phyloP scores from a whole-genome alignment of 1,284 basidiomycete species.

The Irpex lacteus region DNA sequence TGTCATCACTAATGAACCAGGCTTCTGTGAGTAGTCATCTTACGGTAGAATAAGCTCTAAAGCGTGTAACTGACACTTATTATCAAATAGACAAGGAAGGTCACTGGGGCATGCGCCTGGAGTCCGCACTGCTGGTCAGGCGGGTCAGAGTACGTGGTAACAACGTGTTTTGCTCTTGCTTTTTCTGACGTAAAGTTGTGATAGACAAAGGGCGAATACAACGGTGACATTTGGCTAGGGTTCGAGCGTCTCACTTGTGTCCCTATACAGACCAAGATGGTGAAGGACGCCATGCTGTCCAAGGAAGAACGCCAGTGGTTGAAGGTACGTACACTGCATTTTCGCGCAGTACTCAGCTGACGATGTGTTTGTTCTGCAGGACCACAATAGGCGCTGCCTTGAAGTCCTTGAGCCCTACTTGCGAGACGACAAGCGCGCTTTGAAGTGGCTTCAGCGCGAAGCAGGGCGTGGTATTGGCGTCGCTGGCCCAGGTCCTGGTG shows the following conservation, averaged over 20 bases:
- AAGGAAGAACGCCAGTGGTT: conserved; percentile 89
- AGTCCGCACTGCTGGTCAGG: conserved; percentile 76
- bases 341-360: not conserved
- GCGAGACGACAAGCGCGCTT: conserved; percentile 75
- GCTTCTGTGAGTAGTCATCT: conserved; percentile 60
- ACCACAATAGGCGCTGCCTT: conserved; percentile 82
- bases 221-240: conserved; percentile 74
- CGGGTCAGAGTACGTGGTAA: conserved; percentile 56
- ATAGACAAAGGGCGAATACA: conserved; percentile 71
- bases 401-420: conserved; percentile 73
- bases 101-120: conserved; percentile 88
- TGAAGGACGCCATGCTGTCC: conserved; percentile 81
- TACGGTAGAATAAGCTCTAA: not conserved
- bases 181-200: conserved; percentile 1
- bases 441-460: conserved; percentile 81
- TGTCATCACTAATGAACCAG: conserved; percentile 87
- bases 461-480: conserved; percentile 68
- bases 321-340: conserved; percentile 50
- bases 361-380: conserved; percentile 35
- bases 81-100: conserved; percentile 66
- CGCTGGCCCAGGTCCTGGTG: conserved; percentile 54
- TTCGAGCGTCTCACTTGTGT: conserved; percentile 91
- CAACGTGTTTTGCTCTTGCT: not conserved
- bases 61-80: conserved; percentile 1
- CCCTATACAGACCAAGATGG: conserved; percentile 91